These are phyloP conservation scores for Combretum micranthum DNA, from an alignment of 345 rosid species.

Conservation along the genomic window DNA sequence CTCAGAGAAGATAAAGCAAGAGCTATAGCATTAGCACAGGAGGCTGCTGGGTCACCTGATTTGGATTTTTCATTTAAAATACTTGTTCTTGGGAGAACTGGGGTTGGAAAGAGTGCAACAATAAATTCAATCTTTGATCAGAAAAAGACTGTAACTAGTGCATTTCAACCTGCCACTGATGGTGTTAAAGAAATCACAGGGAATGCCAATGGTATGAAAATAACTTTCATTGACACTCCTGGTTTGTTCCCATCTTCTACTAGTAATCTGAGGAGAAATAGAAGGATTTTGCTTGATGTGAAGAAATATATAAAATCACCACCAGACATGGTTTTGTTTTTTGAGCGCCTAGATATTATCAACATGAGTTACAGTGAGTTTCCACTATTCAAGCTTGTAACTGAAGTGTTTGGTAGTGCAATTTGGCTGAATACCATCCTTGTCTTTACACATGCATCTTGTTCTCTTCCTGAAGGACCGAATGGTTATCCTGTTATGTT, in stretches of 20 bases:
- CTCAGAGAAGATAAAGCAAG: slow-evolving; percentile 42
- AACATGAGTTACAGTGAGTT: slow-evolving; percentile 53
- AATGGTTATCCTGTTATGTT: slow-evolving; percentile 54
- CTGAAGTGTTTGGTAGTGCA: slow-evolving; percentile 63
- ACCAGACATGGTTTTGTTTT: slow-evolving; percentile 72
- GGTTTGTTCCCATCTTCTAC: slow-evolving; percentile 60
- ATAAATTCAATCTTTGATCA: slow-evolving; percentile 80
- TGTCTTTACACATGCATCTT: slow-evolving; percentile 81
- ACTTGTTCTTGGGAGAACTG: slow-evolving; percentile 88
- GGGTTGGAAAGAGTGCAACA: slow-evolving; percentile 97
- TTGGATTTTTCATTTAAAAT: slow-evolving; percentile 63
- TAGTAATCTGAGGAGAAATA: slow-evolving; percentile 54
- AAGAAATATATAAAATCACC: slow-evolving; percentile 66
- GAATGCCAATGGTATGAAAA: slow-evolving; percentile 55
- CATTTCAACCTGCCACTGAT: slow-evolving; percentile 70
- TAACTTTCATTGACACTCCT: slow-evolving; percentile 87
- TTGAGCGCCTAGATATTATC: slow-evolving; percentile 74
- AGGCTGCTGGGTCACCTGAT: slow-evolving; percentile 59
- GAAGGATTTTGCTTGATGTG: slow-evolving; percentile 60
- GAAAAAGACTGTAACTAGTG: slow-evolving; percentile 56
- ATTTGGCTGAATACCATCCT: slow-evolving; percentile 88
- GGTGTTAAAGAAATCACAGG: slow-evolving; percentile 64
- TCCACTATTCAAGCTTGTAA: slow-evolving; percentile 74
- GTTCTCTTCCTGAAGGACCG: slow-evolving; percentile 61
- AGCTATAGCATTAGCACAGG: slow-evolving; percentile 60